These are phyloP conservation scores for Trametes sanguinea DNA, from an alignment of 768 basidiomycete genomes.

Conservation along the genomic window DNA sequence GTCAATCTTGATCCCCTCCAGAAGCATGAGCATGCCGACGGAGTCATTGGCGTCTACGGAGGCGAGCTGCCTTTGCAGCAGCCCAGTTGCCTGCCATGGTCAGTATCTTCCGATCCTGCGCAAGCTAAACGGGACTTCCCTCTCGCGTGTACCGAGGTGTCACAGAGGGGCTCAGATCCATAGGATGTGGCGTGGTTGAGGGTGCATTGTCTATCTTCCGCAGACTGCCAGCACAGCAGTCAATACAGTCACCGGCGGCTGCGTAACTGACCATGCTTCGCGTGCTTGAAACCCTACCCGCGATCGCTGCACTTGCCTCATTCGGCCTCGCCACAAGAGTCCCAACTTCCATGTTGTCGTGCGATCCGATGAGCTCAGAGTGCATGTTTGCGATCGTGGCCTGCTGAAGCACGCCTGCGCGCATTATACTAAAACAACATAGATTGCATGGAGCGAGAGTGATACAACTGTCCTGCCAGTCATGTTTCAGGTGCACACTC, in stretches of 20 bases:
- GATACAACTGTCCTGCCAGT: slow-evolving; percentile 13
- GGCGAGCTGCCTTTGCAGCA: background rate
- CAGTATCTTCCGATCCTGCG: background rate
- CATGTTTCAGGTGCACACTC: slow-evolving; percentile 7
- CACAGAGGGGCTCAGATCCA: background rate
- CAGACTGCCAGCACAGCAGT: background rate
- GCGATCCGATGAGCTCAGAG: background rate
- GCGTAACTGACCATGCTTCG: background rate
- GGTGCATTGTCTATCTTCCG: background rate
- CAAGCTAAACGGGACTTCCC: background rate
- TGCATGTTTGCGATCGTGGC: background rate
- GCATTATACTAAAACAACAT: slow-evolving; percentile 14
- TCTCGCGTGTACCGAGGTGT: background rate
- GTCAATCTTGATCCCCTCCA: slow-evolving; percentile 16
- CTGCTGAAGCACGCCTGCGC: background rate
- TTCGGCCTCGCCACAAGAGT: background rate
- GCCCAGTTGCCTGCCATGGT: background rate
- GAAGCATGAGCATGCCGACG: background rate
- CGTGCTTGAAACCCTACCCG: background rate
- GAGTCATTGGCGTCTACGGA: background rate
- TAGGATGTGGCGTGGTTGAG: background rate
- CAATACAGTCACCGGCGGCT: background rate
- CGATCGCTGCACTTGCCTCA: background rate
- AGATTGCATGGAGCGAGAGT: slow-evolving; percentile 12
- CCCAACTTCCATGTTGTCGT: background rate